Evolutionary conservation across 2,329 filamentous ascomycete genomes (phyloP), one percentile per base, ranked within the genome.

Genomic region (Penicillium psychrosexuale): DNA sequence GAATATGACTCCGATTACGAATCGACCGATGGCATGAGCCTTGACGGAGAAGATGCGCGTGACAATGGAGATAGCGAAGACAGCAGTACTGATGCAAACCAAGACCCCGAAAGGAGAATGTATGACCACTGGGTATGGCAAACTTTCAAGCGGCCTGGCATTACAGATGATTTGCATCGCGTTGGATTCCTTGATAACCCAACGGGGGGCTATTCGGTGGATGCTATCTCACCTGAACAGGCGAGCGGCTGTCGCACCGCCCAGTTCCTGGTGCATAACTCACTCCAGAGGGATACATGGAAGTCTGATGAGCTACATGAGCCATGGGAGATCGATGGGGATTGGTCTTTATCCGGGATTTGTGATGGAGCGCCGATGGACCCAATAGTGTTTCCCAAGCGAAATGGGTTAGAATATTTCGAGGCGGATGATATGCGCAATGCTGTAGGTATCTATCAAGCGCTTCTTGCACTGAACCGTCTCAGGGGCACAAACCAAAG

Each of bases 191-290:
- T 28, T 30, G 48, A 51, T 22, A 40, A 5, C 22, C 17, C 24
- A 22, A 44, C 17, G 30, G 30, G 39, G 19, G 47, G 55, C 11
- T 60, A 60, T 13, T 37, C 52, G 5, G 51, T 50, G 4, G 19
- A 42, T n/a, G 24, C 19, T 3, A 62, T 64, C 31, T 58, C 60
- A 1, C 37, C 54, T 7, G 54, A 54, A 28, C 57, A 58, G 38
- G 60, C 59, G 44, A 51, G 47, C 44, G 57, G 60, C 5, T 58
- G 55, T 34, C 56, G 58, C 11, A 62, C 57, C 1, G 56, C 44
- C 24, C 58, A 60, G 42, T 62, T 53, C 36, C 31, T 63, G 19
- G 13, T 58, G 15, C 57, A 53, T 33, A 62, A 43, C 9, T 5
- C 2, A 1, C 11, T 11, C 8, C 31, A 24, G 3, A 30, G 8